Base-by-base conservation (phyloP, 148 eudicot genomes). In the Cornus suecica region DNA sequence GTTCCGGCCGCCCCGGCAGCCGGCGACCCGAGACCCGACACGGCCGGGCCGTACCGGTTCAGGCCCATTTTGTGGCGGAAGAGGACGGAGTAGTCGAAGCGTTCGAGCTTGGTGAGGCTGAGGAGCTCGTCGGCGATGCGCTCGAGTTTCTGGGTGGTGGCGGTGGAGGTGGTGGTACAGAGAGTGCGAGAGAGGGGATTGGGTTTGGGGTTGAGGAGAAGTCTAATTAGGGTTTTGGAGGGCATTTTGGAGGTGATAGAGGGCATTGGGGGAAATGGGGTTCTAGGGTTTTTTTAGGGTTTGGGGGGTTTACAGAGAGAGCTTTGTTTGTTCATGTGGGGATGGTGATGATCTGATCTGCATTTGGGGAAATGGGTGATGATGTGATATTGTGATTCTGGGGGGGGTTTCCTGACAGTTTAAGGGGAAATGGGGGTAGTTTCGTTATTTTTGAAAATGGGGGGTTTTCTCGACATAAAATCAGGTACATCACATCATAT, bases 111-210 rank as follows among this genome's bases (percentile, higher is more conserved):
- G 82, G 78, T 91, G 30, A 93, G 90, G 72, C 82, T 79, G 56
- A 91, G 74, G 25, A 93, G 81, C 75, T 88, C 92, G 75, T 85
- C 82, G 13, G 97, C 92, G 56, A 93, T 89, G 62, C 92, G 76
- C 15, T 88, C 87, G 29, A 93, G 82, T 78, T 91, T 93, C 52
- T 80, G 86, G 65, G 62, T 22, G 4, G 68, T 34, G 16, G 68
- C 18, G 18, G 85, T 65, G 79, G 84, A 25, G 65, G 86, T 68
- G 76, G 84, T 23, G 65, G 86, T 68, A 76, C 78, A 81, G 74
- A 81, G 76, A 10, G 51, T 65, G 65, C 83, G 84, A 34, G 71
- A 54, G 61, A 65, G 29, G 30, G 70, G 69, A 18, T 22, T 20
- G 37, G 69, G 82, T 30, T 20, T 0, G 72, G 45, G 71, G 66